Base-by-base conservation (phyloP, 2,329 filamentous ascomycete genomes). In the Amylocarpus encephaloides region DNA sequence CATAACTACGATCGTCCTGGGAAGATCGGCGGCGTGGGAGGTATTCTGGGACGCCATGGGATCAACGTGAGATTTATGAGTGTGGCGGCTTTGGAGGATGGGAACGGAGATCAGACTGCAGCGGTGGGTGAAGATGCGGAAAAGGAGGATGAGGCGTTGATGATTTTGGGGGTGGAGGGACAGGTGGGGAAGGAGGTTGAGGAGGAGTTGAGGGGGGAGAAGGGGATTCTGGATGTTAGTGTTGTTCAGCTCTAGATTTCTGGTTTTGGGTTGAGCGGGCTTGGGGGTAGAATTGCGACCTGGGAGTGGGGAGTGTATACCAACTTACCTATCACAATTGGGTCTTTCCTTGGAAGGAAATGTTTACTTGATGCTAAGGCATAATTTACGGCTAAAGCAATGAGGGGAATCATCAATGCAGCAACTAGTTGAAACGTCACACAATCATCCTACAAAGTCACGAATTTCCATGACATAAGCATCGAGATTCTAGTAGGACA, bases 1-100 rank as follows among this genome's bases (percentile, higher is more conserved):
- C 79, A 88, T 62, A 92, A 92, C 69, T 90, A 87, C 61, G 87
- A 93, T 63, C 77, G 83, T 56, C 86, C 86, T 0, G 88, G 88
- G 10, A 91, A 90, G 73, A 92, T 93, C 64, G 88, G 88, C 2
- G 80, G 82, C 34, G 87, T 93, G 2, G 88, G 88, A 1, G 82
- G 76, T 51, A 75, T 82, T 46, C 70, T 92, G 22, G 88, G 87
- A 0, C 75, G 74, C 34, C 78, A 85, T 34, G 81, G 80, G 0
- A 81, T 93, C 46, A 93, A 93, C 62, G 88, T 92, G 65, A 78
- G 78, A 41, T 90, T 84, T 64, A 93, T 92, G 88, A 83, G 80
- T 62, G 87, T 91, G 1, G 78, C 77, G 2, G 72, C 73, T 13
- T 65, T 86, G 54, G 60, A 62, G 30, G 40, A 53, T 34, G 39